A percentile compares a stretch with the other conserved stretches of the same genome.
phyloP scores from a whole-genome alignment of 176 grass and related monocot genomes.

The Phragmites australis region DNA sequence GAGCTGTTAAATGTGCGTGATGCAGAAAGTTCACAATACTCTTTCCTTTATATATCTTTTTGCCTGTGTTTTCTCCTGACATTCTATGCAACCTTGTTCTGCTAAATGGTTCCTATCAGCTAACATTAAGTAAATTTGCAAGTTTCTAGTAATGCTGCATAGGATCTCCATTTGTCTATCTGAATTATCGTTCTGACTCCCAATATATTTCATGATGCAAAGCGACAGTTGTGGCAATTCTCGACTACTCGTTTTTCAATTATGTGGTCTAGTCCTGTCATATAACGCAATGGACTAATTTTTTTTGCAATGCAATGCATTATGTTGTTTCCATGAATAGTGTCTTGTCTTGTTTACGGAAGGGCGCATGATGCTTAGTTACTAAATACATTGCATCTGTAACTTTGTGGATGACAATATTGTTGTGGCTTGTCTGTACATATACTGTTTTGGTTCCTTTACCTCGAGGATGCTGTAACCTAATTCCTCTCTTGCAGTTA shows the following conservation, averaged over 20 bases:
- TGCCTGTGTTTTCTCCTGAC: not conserved
- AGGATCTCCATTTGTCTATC: not conserved
- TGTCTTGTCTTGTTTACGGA: not conserved
- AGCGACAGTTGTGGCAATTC: not conserved
- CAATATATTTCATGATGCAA: not conserved
- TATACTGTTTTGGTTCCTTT: constrained; percentile 2
- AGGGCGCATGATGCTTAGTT: not conserved
- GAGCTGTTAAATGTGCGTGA: not conserved
- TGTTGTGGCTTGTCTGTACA: not conserved
- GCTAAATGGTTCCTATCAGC: not conserved
- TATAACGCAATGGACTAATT: not conserved
- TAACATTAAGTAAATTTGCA: not conserved
- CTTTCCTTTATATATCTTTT: not conserved
- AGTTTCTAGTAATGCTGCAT: not conserved
- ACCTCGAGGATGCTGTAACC: constrained; percentile 21
- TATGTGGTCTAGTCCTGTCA: not conserved
- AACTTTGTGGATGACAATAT: not conserved
- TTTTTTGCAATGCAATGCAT: not conserved
- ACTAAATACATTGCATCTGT: not conserved
- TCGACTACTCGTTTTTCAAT: not conserved
- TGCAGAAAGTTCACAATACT: not conserved
- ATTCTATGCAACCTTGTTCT: not conserved
- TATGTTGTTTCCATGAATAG: not conserved
- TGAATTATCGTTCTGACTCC: not conserved
- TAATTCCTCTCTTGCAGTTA: constrained; percentile 60